A percentile compares a stretch with the other conserved stretches of the same genome.
These are phyloP conservation scores for Monilinia aucupariae DNA, from an alignment of 2,329 filamentous ascomycete genomes.

Conservation along the genomic window DNA sequence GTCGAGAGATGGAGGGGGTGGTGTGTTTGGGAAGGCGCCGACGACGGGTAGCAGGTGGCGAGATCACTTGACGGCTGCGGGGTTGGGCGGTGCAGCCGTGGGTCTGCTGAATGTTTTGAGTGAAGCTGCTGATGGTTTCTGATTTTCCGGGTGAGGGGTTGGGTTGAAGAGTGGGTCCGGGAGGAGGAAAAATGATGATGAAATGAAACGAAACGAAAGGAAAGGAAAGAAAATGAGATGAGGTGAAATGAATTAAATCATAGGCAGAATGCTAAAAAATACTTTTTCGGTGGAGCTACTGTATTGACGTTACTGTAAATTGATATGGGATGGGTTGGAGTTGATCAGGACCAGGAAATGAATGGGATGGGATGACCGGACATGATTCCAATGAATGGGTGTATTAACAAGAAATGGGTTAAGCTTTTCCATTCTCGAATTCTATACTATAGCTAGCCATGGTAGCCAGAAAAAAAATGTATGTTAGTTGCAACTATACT, in stretches of 20 bases:
- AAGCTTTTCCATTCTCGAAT: not conserved
- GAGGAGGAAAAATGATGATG: not conserved
- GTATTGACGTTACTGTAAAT: not conserved
- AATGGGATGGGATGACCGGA: not conserved
- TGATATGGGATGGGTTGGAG: too few relatives aligned
- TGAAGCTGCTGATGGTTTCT: conserved; percentile 45
- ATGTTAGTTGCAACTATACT: too few relatives aligned
- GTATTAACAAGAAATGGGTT: not conserved
- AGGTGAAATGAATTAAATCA: not conserved
- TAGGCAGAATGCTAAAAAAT: not conserved
- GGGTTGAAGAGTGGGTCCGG: too few relatives aligned
- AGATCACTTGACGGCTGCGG: conserved; percentile 52
- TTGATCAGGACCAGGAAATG: not conserved
- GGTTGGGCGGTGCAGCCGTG: conserved; percentile 56
- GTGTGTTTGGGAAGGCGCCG: conserved; percentile 28
- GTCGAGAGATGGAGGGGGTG: conserved; percentile 11
- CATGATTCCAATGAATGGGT: not conserved
- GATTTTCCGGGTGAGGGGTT: not conserved
- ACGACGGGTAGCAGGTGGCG: conserved; percentile 39
- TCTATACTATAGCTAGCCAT: too few relatives aligned
- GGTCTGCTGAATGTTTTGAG: conserved; percentile 53
- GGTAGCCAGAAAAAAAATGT: too few relatives aligned
- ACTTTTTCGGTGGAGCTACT: not conserved
- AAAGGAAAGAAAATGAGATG: too few relatives aligned
- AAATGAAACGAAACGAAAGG: not conserved